Base-by-base conservation (phyloP, 2,329 filamentous ascomycete genomes). In the Botrytis hyacinthi region DNA sequence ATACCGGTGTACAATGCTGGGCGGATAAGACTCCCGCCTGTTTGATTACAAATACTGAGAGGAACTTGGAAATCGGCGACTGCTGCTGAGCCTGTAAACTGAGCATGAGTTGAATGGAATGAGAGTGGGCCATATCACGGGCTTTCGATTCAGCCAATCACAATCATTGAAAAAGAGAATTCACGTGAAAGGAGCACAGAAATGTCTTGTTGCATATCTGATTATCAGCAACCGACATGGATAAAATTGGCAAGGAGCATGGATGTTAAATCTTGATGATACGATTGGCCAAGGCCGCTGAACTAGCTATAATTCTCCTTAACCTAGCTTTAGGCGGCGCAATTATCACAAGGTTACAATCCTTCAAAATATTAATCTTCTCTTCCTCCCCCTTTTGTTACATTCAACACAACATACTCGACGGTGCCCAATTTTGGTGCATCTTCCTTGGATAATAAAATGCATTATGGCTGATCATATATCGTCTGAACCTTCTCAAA, bases 191-290 rank as follows among this genome's bases (percentile, higher is more conserved):
- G 22, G 6, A 18, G 12, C 1, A 10, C 9, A 5, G 9, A 48
- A n/a, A 37, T n/a, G 22, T n/a, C 12, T 37, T 67, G 44, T 67
- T 67, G 63, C 63, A 67, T 40, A 51, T 67, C 63, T 67, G 63
- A 67, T 48, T 26, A 48, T 48, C 22, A 32, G 35, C 8, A 26
- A 26, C 18, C 16, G 20, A 54, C 48, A 54, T n/a, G 48, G 26
- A 54, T n/a, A 16, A 29, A 29, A 18, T 57, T 57, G 51, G 16
- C 26, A 57, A 14, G 3, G 3, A 10, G 16, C 59, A 40, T n/a
- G 59, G 35, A 18, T 61, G 26, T 40, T 26, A 18, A 61, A 61
- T n/a, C 3, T 16, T n/a, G 7, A 35, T 26, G 32, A 61, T 16
- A n/a, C 5, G 3, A 35, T 59, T 59, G 57, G 29, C 20, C 22